Evolutionary conservation across 2,329 filamentous ascomycete genomes (phyloP).

Genomic region (Exophiala dermatitidis): DNA sequence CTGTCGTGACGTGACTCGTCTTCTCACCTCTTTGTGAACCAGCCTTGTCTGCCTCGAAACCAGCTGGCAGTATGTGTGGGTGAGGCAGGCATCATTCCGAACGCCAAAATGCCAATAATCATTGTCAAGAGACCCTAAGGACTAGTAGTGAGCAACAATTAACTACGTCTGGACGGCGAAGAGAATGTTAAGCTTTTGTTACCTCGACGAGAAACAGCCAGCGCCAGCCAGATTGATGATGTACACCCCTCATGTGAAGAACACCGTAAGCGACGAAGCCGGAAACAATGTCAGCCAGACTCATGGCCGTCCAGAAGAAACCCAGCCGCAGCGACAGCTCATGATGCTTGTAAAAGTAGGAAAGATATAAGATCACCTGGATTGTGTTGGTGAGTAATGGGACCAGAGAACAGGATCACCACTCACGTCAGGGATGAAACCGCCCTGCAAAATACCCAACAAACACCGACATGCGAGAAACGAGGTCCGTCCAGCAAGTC

Average conservation of each 20-base stretch:
- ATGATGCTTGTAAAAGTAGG: conserved; percentile 65
- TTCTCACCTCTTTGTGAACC: conserved; percentile 49
- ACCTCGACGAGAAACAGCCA: conserved; percentile 27
- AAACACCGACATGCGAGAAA: conserved; percentile 37
- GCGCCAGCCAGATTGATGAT: conserved; percentile 40
- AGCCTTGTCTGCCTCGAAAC: conserved; percentile 47
- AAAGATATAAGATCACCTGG: conserved; percentile 26
- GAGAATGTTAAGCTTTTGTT: not conserved
- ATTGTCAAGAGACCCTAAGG: conserved; percentile 42
- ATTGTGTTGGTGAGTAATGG: not conserved
- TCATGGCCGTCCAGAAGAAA: conserved; percentile 63
- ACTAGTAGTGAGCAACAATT: not conserved
- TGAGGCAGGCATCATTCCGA: conserved; percentile 55
- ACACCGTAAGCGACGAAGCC: conserved; percentile 25
- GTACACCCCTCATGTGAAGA: conserved; percentile 33
- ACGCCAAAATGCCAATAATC: conserved; percentile 49
- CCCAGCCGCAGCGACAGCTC: conserved; percentile 62
- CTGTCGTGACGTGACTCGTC: not conserved
- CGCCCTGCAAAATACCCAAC: conserved; percentile 44
- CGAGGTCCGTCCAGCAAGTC: conserved; percentile 36
- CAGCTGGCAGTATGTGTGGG: conserved; percentile 52
- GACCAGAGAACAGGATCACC: not conserved
- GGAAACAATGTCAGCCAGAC: conserved; percentile 24
- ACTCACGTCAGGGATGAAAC: conserved; percentile 43
- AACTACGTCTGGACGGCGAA: not conserved